phyloP scores from a whole-genome alignment of 78 protist species.

The Isochrysis galbana region DNA sequence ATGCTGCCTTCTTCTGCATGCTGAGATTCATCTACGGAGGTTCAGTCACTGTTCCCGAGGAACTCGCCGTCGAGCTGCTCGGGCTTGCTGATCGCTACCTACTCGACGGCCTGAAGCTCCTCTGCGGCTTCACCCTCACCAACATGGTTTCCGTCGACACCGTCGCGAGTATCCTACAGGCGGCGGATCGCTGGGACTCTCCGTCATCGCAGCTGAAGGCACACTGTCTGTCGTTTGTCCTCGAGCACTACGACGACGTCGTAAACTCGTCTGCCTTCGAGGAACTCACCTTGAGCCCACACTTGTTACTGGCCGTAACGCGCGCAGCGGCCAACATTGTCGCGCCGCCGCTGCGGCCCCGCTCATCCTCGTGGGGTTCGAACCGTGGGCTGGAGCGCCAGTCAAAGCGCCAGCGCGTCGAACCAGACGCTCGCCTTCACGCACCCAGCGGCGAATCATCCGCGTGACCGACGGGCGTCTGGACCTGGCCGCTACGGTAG shows the following conservation, averaged over 20 bases:
- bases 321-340: neutral
- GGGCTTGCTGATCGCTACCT: conserved; percentile 17
- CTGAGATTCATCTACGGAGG: conserved; percentile 26
- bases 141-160: neutral
- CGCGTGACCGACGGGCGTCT: too few relatives aligned
- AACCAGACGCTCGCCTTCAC: too few relatives aligned
- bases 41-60: neutral
- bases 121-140: neutral
- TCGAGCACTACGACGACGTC: neutral
- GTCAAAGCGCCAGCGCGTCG: too few relatives aligned
- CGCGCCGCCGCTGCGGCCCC: neutral
- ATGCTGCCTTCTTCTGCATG: neutral
- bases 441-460: too few relatives aligned
- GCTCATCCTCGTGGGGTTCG: neutral
- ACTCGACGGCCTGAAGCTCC: neutral
- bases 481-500: too few relatives aligned
- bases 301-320: neutral
- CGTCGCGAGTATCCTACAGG: neutral
- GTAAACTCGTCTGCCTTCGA: neutral
- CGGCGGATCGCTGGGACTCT: conserved; percentile 7
- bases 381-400: neutral
- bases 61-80: conserved; percentile 1
- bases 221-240: neutral
- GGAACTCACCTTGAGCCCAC: neutral
- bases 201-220: neutral